A percentile compares a stretch with the other conserved stretches of the same genome.
Evolutionary conservation across 78 protist genomes (phyloP).

Genomic region (Tieghemostelium lacteum): DNA sequence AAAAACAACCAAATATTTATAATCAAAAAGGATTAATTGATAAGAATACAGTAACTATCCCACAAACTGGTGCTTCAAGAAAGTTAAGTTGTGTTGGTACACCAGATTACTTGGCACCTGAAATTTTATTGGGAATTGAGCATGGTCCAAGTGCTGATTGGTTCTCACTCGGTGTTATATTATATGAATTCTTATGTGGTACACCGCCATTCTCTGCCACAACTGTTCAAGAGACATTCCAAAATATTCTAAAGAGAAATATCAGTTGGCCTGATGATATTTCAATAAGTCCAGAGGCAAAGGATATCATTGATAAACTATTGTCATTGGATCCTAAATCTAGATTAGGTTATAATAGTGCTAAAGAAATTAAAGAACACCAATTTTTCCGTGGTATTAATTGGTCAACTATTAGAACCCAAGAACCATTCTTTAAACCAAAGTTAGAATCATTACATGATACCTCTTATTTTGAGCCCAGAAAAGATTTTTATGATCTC

Average conservation of each 20-base stretch:
- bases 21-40: neutral
- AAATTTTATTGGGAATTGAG: conserved; percentile 89
- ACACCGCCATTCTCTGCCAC: conserved; percentile 74
- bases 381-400: conserved; percentile 79
- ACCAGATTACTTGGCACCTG: conserved; percentile 98
- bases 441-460: conserved; percentile 53
- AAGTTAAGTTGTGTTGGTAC: conserved; percentile 92
- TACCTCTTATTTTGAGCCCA: conserved; percentile 78
- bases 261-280: conserved; percentile 78
- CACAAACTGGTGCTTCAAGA: conserved; percentile 36
- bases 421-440: conserved; percentile 76
- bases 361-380: conserved; percentile 78
- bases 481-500: conserved; percentile 53
- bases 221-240: conserved; percentile 81
- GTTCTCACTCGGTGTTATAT: conserved; percentile 81
- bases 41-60: neutral
- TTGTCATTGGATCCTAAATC: conserved; percentile 70
- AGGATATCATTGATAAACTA: conserved; percentile 68
- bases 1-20: conserved; percentile 17
- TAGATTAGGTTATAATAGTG: conserved; percentile 77
- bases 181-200: conserved; percentile 79
- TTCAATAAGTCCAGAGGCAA: conserved; percentile 46
- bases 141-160: conserved; percentile 85
- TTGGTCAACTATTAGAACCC: conserved; percentile 80
- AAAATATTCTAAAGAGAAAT: conserved; percentile 72